phyloP scores from a whole-genome alignment of 2,329 filamentous ascomycete species.

The Ascochyta rabiei region DNA sequence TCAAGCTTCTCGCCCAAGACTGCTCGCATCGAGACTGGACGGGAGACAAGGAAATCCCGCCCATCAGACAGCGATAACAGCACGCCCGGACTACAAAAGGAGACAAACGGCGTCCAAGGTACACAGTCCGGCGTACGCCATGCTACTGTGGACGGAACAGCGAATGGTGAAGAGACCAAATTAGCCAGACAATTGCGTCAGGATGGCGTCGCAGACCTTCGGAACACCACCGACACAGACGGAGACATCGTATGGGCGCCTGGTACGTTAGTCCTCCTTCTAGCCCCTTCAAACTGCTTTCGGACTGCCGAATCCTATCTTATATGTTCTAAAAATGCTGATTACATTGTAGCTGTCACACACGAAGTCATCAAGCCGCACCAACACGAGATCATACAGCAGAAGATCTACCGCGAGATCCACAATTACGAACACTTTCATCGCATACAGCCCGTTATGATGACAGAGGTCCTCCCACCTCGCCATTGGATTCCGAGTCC shows the following conservation, averaged over 20 bases:
- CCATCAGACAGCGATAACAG: background rate
- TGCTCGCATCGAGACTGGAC: conserved; percentile 8
- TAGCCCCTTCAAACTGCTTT: background rate
- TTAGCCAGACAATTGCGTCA: conserved; percentile 18
- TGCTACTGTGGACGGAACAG: conserved; percentile 8
- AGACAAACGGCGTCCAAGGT: background rate
- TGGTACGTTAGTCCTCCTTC: conserved; percentile 32
- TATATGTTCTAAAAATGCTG: conserved; percentile 4
- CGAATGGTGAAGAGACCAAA: conserved; percentile 7
- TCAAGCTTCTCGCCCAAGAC: conserved; percentile 7
- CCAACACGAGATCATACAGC: conserved; percentile 55
- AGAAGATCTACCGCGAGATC: conserved; percentile 59
- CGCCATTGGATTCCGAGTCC: conserved; percentile 57
- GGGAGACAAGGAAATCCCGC: background rate
- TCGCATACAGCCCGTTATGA: conserved; percentile 59
- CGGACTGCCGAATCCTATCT: background rate
- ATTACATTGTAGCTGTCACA: conserved; percentile 52
- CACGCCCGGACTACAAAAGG: background rate
- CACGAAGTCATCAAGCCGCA: conserved; percentile 56
- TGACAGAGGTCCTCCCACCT: conserved; percentile 60
- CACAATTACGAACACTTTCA: conserved; percentile 61
- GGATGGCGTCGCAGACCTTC: conserved; percentile 45
- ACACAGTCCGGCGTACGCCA: background rate
- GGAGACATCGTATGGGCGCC: conserved; percentile 48
- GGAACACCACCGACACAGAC: conserved; percentile 48